Base-by-base conservation (phyloP, 2,329 filamentous ascomycete species). In the Sarocladium oryzae region DNA sequence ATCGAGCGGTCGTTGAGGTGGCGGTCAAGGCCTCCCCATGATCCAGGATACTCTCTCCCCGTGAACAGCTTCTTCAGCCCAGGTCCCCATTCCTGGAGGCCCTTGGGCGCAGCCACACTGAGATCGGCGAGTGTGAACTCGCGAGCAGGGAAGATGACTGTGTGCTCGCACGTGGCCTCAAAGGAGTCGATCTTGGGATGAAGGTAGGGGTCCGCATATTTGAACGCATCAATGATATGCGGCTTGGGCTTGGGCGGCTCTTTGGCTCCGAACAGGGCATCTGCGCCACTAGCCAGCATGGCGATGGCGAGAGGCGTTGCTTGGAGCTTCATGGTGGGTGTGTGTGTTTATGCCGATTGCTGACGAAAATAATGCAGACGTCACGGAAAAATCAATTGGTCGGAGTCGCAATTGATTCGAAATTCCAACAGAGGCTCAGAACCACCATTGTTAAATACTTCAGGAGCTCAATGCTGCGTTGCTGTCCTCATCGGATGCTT, bases 1-100 rank as follows among this genome's bases (percentile, higher is more conserved):
- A 78, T 58, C 51, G 67, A 69, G 16, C 76, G 70, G 51, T 76
- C 72, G 54, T 71, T 68, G 46, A 72, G 71, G 60, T 80, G 76
- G n/a, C 66, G 68, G 57, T 80, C 77, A 21, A 73, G 62, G 32
- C 77, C 77, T 23, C 68, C 66, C 77, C 77, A 80, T 36, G 69
- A 69, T 21, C 77, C 77, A 0, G 77, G 76, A 59, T 79, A 76
- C 48, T 69, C 62, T 28, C 68, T 64, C 4, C 63, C 62, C 7
- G 60, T 52, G 55, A 75, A 75, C 37, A 70, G 59, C 13, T 58
- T 57, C 57, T 70, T 72, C 36, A 75, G 65, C 1, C 67, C 71
- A 5, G 66, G 61, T 35, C 60, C 62, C 63, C 66, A 75, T 2
- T 65, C 64, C 50, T 61, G 60, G 7, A 75, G 62, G 11, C 73